Base-by-base conservation (phyloP, 2,329 filamentous ascomycete species). In the Daldinia eschscholtzii region DNA sequence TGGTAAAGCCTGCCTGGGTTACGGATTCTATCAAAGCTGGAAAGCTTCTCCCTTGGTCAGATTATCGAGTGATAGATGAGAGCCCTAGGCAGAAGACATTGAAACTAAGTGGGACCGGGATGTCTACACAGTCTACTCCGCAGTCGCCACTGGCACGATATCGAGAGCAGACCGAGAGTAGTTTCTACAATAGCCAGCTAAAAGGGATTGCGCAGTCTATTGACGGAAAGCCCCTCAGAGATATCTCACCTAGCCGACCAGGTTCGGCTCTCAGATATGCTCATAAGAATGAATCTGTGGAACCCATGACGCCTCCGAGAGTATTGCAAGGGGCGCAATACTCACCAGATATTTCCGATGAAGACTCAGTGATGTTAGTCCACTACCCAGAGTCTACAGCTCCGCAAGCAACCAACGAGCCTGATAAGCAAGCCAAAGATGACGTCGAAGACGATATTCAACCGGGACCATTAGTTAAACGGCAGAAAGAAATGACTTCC, bases 1-100 rank as follows among this genome's bases (percentile, higher is more conserved):
- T 99, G 41, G 96, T 98, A 57, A 97, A 96, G 79, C 96, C 96
- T 0, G 90, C 93, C 20, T 99, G 96, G 96, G 88, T 99, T 2
- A 91, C 93, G 13, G 95, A 99, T 74, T 98, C 94, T 68, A 88
- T 98, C 52, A 85, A 88, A 64, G 92, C 93, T 6, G 93, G 93
- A 5, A 92, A 88, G 75, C 81, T 98, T 50, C 83, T 98, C 30
- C 91, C 95, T 0, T 99, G 97, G 96, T 86, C 92, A 67, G 85
- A 89, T 12, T 99, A 96, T 77, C 89, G 93, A 33, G 89, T 98
- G 0, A 83, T 98, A 3, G 92, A 96, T 72, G 93, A 97, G 78
- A 94, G 93, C 0, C 88, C 91, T 0, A 88, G 89, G 9, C 96
- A 99, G 80, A 93, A 92, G 74, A 86, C 94, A 1, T 83, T 99